phyloP scores from a whole-genome alignment of 2,329 filamentous ascomycete species.

The Talaromyces piceae region DNA sequence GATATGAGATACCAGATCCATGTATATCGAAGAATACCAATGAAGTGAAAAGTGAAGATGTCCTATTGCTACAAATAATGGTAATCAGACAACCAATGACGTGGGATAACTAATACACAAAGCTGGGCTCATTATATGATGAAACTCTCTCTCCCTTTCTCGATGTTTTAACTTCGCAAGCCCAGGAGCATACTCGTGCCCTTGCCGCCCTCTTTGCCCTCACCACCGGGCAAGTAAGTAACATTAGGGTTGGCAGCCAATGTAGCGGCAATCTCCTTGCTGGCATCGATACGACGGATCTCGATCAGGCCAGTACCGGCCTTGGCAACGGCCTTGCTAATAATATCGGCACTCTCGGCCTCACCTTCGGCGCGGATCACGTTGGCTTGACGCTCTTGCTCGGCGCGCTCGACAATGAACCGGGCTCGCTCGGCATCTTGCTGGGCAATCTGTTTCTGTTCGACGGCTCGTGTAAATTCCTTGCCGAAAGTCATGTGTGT shows the following conservation, averaged over 20 bases:
- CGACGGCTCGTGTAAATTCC: slow-evolving; percentile 96
- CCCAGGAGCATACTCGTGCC: slow-evolving; percentile 61
- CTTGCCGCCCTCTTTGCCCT: slow-evolving; percentile 48
- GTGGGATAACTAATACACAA: slow-evolving; percentile 10
- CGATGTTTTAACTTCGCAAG: slow-evolving; percentile 47
- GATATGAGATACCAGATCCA: slow-evolving; percentile 95
- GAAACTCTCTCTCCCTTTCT: slow-evolving; percentile 13
- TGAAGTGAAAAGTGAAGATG: slow-evolving; percentile 11
- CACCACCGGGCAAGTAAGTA: slow-evolving; percentile 77
- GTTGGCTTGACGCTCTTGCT: slow-evolving; percentile 97
- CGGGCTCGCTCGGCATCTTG: slow-evolving; percentile 95
- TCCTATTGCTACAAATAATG: slow-evolving; percentile 13
- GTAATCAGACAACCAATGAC: slow-evolving; percentile 9
- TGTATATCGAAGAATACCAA: slow-evolving; percentile 52
- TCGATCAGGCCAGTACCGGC: slow-evolving; percentile 86
- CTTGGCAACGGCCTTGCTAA: slow-evolving; percentile 88
- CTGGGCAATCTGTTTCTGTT: slow-evolving; percentile 99
- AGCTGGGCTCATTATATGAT: slow-evolving; percentile 18
- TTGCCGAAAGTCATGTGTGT: slow-evolving; percentile 99
- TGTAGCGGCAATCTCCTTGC: slow-evolving; percentile 88
- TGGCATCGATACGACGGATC: slow-evolving; percentile 96
- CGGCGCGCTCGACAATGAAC: slow-evolving; percentile 97
- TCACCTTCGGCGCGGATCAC: slow-evolving; percentile 98
- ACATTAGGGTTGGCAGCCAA: slow-evolving; percentile 89
- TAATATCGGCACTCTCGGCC: slow-evolving; percentile 92